phyloP scores from a whole-genome alignment of 106 monocot species.

The Dioscorea alata region DNA sequence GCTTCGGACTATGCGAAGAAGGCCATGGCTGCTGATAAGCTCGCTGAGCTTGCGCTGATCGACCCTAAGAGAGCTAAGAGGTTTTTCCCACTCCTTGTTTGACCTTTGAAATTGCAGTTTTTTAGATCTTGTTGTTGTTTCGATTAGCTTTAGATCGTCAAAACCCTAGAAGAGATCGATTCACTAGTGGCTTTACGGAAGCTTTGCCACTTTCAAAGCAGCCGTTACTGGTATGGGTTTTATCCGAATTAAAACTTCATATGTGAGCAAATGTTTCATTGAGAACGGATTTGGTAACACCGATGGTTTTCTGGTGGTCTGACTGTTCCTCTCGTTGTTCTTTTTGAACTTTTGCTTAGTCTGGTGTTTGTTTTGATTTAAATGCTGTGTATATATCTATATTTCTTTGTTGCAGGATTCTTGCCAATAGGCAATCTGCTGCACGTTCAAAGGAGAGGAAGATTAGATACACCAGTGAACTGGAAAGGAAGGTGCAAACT shows the following conservation, averaged over 20 bases:
- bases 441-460: slow-evolving; percentile 76
- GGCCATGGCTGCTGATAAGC: slow-evolving; percentile 76
- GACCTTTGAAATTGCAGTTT: too few relatives aligned
- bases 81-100: slow-evolving; percentile 7
- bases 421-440: slow-evolving; percentile 78
- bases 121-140: too few relatives aligned
- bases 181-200: too few relatives aligned
- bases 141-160: neutral
- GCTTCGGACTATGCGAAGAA: slow-evolving; percentile 72
- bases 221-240: neutral
- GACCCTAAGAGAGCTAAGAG: slow-evolving; percentile 98
- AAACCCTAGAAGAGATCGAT: too few relatives aligned
- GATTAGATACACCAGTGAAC: slow-evolving; percentile 55
- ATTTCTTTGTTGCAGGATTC: slow-evolving; percentile 28
- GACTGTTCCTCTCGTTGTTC: neutral
- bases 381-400: neutral
- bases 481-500: slow-evolving; percentile 65
- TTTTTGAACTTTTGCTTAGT: neutral
- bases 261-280: neutral
- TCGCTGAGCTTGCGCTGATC: slow-evolving; percentile 72
- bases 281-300: neutral
- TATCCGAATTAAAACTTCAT: neutral
- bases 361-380: neutral
- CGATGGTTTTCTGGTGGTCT: neutral
- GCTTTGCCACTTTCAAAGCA: neutral